Base-by-base conservation (phyloP, 495 filamentous ascomycete species). In the Schizothecium vesticola region DNA sequence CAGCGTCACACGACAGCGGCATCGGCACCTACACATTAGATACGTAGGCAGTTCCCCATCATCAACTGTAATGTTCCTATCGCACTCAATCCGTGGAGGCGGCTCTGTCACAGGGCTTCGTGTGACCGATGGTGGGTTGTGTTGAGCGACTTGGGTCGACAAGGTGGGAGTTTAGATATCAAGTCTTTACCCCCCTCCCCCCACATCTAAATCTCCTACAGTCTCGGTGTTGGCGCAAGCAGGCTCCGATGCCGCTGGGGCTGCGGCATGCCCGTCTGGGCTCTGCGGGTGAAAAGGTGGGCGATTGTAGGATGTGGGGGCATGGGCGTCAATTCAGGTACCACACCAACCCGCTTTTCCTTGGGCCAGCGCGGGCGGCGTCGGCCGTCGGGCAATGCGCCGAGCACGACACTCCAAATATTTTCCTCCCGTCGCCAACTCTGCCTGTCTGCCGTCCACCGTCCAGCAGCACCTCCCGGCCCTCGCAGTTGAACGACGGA, bases 241-340 rank as follows among this genome's bases (percentile, higher is more conserved):
- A 8, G 24, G 55, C 63, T 65, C 63, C 63, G 63, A 65, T 65
- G 63, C 51, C 63, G 63, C 63, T 65, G 51, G 61, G 16, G 23
- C 36, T 21, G 51, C 56, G 51, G 51, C 21, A 56, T 56, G 2
- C 13, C 21, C 25, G 21, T 16, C 21, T 1, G 21, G 25, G 5
- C 21, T 59, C 57, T 24, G 57, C 25, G 22, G 57, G 57, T 58
- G n/a, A 9, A 58, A 58, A n/a, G 23, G 43, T 25, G 33, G 63
- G 55, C 22, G 13, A 56, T 4, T 56, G 43, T 43, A 51, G 25
- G 25, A 60, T 66, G 64, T 66, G 56, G 64, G 64, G 64, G 58
- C 64, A 10, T 57, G 43, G 51, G 29, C n/a, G 43, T n/a, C 16
- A 51, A 51, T 51, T 51, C 16, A n/a, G 36, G 36, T 43, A 43